Evolutionary conservation across 176 grass and related monocot species (phyloP), one percentile per base, ranked within the genome.

Genomic region (Carex parvula): DNA sequence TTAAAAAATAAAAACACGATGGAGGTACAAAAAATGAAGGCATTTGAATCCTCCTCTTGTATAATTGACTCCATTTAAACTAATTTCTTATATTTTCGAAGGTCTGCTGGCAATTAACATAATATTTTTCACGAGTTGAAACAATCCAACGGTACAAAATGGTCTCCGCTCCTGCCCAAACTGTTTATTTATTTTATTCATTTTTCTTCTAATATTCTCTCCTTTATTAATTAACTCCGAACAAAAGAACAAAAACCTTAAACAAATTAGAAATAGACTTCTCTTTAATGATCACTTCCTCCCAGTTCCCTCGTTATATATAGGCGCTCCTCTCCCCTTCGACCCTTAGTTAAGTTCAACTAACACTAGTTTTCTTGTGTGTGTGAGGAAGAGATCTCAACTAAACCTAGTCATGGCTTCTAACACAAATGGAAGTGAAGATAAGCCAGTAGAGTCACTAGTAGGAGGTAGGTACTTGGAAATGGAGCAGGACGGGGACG

Each of bases 381-480:
- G 1, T 50, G 64, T 33, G 32, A 44, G 81, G 41, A 6, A 16
- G 50, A 79, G 33, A 9, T n/a, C 32, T 18, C 22, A 75, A 54
- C 50, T 32, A 52, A 76, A 76, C 20, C 73, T 33, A 32, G 50
- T 6, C 50, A 99, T 95, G 96, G 90, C 32, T 59, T 84, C 91
- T 5, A 88, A 24, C 83, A 83, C 85, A 48, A 88, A 83, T 61
- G 91, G 48, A 1, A 85, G 67, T 79, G 82, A 93, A 69, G 96
- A 99, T 67, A 99, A 99, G 81, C 93, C 78, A 65, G 88, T 91
- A 75, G 93, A 94, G 75, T 87, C 90, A 21, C 64, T 93, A 54
- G 89, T 94, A 73, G 91, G 88, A 24, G 93, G 93, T 0, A 90
- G 91, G 56, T 99, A 99, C 88, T 65, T 91, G 84, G 96, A 99